Evolutionary conservation across 352 stramenopile genomes (phyloP).

Genomic region (Globisporangium cylindrosporum): DNA sequence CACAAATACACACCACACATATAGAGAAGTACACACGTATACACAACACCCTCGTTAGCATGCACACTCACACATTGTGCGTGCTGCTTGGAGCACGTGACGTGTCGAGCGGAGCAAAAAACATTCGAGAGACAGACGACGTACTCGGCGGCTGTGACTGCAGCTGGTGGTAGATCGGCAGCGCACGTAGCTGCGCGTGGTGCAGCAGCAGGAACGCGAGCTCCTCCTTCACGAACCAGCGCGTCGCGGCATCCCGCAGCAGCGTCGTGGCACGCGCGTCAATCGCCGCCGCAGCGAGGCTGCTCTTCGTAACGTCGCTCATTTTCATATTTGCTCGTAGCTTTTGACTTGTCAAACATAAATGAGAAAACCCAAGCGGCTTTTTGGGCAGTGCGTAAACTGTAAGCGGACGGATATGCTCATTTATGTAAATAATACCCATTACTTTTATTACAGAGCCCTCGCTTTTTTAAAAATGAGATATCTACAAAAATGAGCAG

Average conservation of each 20-base stretch:
- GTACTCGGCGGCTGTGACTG: conserved; percentile 59
- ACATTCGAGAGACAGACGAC: conserved; percentile 9
- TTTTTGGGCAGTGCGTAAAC: not conserved
- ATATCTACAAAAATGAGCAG: no score
- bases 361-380: no score
- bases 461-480: no score
- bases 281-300: conserved; percentile 10
- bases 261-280: conserved; percentile 34
- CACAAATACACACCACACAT: not conserved
- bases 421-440: no score
- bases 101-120: not conserved
- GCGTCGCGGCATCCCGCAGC: conserved; percentile 40
- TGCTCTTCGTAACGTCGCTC: not conserved
- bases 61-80: no score
- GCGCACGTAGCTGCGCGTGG: conserved; percentile 28
- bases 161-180: conserved; percentile 42
- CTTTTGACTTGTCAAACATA: not conserved
- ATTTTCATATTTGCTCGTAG: not conserved
- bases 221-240: conserved; percentile 86
- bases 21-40: not conserved
- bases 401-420: not conserved
- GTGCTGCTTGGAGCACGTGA: not conserved
- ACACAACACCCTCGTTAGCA: not conserved
- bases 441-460: no score
- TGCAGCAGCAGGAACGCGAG: conserved; percentile 71